Conservation (phyloP, 2,329 filamentous ascomycete genomes). For the Xylaria sp. region DNA sequence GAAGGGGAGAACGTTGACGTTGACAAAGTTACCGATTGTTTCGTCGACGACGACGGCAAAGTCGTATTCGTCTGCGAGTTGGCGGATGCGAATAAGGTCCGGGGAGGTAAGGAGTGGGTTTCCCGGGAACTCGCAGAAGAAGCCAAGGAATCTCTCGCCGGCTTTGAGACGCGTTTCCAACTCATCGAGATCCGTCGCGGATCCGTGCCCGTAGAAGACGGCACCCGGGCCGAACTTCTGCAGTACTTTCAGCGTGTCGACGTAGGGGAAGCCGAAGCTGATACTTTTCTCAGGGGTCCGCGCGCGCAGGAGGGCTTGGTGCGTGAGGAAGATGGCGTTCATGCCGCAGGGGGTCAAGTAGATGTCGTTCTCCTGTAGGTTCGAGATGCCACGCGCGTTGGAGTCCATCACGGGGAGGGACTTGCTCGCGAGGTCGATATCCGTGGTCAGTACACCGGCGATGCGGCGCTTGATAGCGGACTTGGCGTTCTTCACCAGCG, state of each 20-base stretch:
- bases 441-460: conserved; percentile 72
- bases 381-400: conserved; percentile 52
- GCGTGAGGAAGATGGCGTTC: conserved; percentile 89
- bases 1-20: conserved; percentile 84
- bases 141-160: conserved; percentile 71
- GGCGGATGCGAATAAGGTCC: conserved; percentile 74
- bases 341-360: conserved; percentile 87
- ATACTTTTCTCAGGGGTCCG: conserved; percentile 68
- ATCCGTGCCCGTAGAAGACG: conserved; percentile 79
- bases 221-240: conserved; percentile 91
- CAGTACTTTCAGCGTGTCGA: conserved; percentile 91
- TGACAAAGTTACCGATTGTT: conserved; percentile 93
- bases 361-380: conserved; percentile 78
- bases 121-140: conserved; percentile 93
- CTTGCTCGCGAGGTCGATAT: conserved; percentile 58
- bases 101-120: conserved; percentile 86
- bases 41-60: conserved; percentile 93
- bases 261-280: conserved; percentile 95
- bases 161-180: conserved; percentile 64
- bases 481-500: conserved; percentile 74
- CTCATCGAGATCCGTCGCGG: conserved; percentile 72
- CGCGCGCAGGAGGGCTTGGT: conserved; percentile 64
- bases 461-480: conserved; percentile 82
- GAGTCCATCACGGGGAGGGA: conserved; percentile 44
- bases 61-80: conserved; percentile 73